Evolutionary conservation across 2,329 filamentous ascomycete species (phyloP).

Genomic region (Coccinonectria pachysandricola): DNA sequence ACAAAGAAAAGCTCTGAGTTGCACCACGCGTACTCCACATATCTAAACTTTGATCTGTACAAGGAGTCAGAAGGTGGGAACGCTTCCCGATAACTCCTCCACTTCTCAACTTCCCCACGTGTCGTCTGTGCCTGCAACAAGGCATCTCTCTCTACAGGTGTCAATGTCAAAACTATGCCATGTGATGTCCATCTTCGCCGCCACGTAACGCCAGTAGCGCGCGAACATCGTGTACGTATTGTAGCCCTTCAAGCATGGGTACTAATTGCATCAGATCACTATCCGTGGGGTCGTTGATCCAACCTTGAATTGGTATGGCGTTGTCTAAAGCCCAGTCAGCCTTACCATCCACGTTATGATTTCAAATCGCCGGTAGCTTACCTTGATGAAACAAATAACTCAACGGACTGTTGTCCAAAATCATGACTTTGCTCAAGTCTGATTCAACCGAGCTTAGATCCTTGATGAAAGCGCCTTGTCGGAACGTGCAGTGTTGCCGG

Average conservation of each 20-base stretch:
- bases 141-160: slow-evolving; percentile 15
- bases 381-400: slow-evolving; percentile 99
- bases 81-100: slow-evolving; percentile 4
- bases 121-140: slow-evolving; percentile 6
- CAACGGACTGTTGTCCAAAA: slow-evolving; percentile 94
- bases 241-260: slow-evolving; percentile 83
- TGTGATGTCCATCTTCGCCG: slow-evolving; percentile 64
- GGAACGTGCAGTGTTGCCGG: slow-evolving; percentile 90
- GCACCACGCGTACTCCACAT: too few relatives aligned
- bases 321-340: slow-evolving; percentile 75
- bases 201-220: slow-evolving; percentile 80
- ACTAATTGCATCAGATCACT: slow-evolving; percentile 89
- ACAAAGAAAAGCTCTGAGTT: too few relatives aligned
- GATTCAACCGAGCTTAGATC: slow-evolving; percentile 93
- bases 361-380: too few relatives aligned
- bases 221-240: slow-evolving; percentile 93
- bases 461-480: slow-evolving; percentile 96
- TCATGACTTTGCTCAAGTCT: slow-evolving; percentile 96
- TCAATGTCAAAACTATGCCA: too few relatives aligned
- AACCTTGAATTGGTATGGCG: slow-evolving; percentile 96
- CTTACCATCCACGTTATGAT: too few relatives aligned
- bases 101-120: slow-evolving; percentile 9
- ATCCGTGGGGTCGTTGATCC: slow-evolving; percentile 98
- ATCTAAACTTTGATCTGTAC: too few relatives aligned
- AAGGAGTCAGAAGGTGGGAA: too few relatives aligned